Conservation (phyloP, 1,139 yeast species). For the Blastobotrys indianensis region DNA sequence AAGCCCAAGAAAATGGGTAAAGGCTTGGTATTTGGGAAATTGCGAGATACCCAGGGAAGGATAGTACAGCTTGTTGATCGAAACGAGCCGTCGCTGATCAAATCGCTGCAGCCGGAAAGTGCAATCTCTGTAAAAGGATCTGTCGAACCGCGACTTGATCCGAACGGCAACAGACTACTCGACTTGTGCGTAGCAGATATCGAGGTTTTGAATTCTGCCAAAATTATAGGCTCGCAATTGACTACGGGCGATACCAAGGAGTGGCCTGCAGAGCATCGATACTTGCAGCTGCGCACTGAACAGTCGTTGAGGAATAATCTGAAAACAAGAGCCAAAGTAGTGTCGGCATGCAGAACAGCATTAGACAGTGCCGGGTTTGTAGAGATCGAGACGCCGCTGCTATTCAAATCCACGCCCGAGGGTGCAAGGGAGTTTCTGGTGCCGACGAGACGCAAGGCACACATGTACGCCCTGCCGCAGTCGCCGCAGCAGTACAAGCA, state of each 20-base stretch:
- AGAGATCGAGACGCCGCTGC: conserved; percentile 87
- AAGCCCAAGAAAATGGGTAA: conserved; percentile 64
- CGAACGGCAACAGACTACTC: conserved; percentile 34
- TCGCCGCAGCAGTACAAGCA: conserved; percentile 98
- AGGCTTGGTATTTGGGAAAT: conserved; percentile 55
- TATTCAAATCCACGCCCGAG: conserved; percentile 95
- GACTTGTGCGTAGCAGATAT: conserved; percentile 53
- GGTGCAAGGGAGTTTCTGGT: conserved; percentile 96
- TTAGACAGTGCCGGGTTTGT: conserved; percentile 49
- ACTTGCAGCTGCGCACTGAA: conserved; percentile 62
- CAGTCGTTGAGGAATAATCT: conserved; percentile 55
- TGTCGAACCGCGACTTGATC: conserved; percentile 30
- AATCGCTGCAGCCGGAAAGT: conserved; percentile 61
- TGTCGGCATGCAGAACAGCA: conserved; percentile 47
- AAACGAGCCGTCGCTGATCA: conserved; percentile 43
- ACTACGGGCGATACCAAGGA: conserved; percentile 45
- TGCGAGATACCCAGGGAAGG: conserved; percentile 70
- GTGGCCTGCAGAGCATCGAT: conserved; percentile 75
- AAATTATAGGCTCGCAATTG: conserved; percentile 64
- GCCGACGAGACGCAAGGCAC: conserved; percentile 63
- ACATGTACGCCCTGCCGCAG: conserved; percentile 87
- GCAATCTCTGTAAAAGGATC: conserved; percentile 65
- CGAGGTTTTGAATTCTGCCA: conserved; percentile 60
- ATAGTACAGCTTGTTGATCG: conserved; percentile 57
- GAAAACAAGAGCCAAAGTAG: conserved; percentile 54